Base-by-base conservation (phyloP, 192 early-diverging fungal genomes). In the Gigaspora rosea region DNA sequence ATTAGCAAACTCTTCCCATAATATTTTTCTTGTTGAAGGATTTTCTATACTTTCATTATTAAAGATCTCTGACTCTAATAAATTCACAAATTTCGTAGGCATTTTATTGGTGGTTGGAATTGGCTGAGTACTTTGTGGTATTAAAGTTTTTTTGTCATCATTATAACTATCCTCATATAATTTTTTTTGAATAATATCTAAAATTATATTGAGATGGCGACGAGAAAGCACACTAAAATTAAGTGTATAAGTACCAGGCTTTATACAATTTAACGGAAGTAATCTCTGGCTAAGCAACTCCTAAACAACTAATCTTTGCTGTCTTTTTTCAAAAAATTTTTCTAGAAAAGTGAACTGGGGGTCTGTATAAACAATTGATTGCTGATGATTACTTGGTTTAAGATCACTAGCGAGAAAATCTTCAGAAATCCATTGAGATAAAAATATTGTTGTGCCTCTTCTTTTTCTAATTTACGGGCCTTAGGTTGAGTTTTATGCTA, bases 171-270 rank as follows among this genome's bases (percentile, higher is more conserved):
- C 2, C 59, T 61, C 59, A 61, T 61, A 61, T 51, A 51, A 61
- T 27, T 61, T 61, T 61, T 61, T 61, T 32, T 61, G 59, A 61
- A 61, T 61, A n/a, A n/a, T n/a, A 61, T 61, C 59, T 61, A 2
- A 61, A 61, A 61, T 61, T 61, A 61, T 61, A 61, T 61, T 32
- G n/a, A 61, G 59, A 2, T 61, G 27, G 18, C 3, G 27, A 2
- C 7, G 1, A 61, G 59, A 61, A 61, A 61, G 59, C n/a, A n/a
- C 59, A 61, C 59, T 61, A 61, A 61, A 61, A 16, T 32, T 16
- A 61, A 18, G 27, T 27, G 27, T 27, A 27, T 27, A 27, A 27
- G 27, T 27, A 27, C 27, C 27, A 27, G 27, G 27, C 27, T 27
- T 27, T 27, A 27, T 1, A 27, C 27, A 27, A 27, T 27, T 27